These are phyloP conservation scores for Malassezia sp. DNA, from an alignment of 1,284 basidiomycete species.

Conservation along the genomic window DNA sequence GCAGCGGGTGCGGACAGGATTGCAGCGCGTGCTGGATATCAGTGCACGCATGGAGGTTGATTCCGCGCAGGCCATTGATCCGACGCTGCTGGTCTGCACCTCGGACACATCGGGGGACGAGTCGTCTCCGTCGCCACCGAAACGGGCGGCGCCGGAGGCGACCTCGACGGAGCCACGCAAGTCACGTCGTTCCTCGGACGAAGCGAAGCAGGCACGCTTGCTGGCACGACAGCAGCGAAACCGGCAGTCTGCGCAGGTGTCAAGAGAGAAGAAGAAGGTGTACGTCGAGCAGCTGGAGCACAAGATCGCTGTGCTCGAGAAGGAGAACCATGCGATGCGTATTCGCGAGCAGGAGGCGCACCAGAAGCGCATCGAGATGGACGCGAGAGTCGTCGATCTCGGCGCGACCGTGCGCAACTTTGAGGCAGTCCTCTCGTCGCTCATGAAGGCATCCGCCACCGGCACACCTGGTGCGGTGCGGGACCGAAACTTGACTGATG, in stretches of 20 bases:
- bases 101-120: background rate
- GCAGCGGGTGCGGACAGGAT: too few relatives aligned
- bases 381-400: conserved; percentile 22
- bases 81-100: conserved; percentile 8
- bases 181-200: conserved; percentile 16
- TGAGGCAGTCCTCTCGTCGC: conserved; percentile 26
- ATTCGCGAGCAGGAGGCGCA: conserved; percentile 17
- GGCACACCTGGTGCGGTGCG: too few relatives aligned
- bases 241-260: conserved; percentile 40
- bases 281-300: conserved; percentile 34
- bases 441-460: too few relatives aligned
- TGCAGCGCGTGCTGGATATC: too few relatives aligned
- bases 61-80: conserved; percentile 14
- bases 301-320: conserved; percentile 21
- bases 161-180: background rate
- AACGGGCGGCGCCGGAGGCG: background rate
- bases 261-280: conserved; percentile 41
- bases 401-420: conserved; percentile 23
- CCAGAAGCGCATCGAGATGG: conserved; percentile 16
- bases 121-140: conserved; percentile 1
- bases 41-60: too few relatives aligned
- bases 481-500: too few relatives aligned
- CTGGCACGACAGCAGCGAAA: conserved; percentile 42
- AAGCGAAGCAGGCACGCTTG: conserved; percentile 36
- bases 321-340: conserved; percentile 20